phyloP scores from a whole-genome alignment of 179 eudicot genomes.

The Corrigiola litoralis region DNA sequence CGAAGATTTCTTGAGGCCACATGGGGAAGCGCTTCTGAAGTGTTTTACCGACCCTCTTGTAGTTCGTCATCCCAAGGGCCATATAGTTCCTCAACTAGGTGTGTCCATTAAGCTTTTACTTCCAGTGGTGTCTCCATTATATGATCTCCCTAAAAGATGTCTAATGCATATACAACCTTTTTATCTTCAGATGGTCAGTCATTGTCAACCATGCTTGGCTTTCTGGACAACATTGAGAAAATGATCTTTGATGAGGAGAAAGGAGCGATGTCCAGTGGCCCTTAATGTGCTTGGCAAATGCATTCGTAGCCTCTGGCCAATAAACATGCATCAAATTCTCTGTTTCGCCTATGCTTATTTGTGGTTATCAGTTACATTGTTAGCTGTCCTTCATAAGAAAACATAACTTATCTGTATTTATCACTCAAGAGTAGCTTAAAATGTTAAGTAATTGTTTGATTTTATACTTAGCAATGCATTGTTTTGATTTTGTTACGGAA shows the following conservation, averaged over 20 bases:
- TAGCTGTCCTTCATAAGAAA: no score
- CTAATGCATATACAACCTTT: not conserved
- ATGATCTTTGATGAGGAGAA: constrained; percentile 16
- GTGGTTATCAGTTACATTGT: no score
- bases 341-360: no score
- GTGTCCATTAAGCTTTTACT: not conserved
- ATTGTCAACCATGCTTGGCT: constrained; percentile 40
- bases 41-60: constrained; percentile 46
- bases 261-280: not conserved
- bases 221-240: constrained; percentile 53
- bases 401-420: no score
- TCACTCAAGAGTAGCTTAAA: no score
- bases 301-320: no score
- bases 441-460: no score
- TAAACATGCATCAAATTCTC: no score
- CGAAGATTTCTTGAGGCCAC: constrained; percentile 53
- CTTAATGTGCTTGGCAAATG: no score
- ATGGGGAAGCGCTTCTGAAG: constrained; percentile 54
- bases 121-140: not conserved
- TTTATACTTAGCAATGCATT: no score
- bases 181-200: constrained; percentile 53
- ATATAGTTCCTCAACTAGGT: constrained; percentile 69
- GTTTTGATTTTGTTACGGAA: no score
- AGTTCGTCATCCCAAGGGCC: constrained; percentile 76
- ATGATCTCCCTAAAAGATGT: not conserved